Percentiles rank a stretch among this genome's conserved stretches.
phyloP scores from a whole-genome alignment of 106 monocot species.

The Allium cepa region DNA sequence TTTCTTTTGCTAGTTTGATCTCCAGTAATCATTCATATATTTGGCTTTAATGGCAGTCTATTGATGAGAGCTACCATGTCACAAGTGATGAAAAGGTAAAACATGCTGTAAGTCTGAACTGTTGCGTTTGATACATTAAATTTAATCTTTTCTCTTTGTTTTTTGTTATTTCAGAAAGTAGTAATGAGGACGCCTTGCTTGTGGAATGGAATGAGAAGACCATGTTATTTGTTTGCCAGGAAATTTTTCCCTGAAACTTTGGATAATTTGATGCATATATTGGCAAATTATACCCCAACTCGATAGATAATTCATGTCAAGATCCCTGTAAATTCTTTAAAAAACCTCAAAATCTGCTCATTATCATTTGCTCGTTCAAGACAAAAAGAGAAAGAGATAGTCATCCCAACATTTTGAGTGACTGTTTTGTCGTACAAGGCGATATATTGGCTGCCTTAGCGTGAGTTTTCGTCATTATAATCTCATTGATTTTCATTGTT shows the following conservation, averaged over 20 bases:
- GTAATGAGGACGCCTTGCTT: constrained; percentile 37
- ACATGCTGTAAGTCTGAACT: background rate
- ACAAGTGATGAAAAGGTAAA: background rate
- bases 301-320: background rate
- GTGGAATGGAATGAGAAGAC: constrained; percentile 63
- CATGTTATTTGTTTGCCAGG: constrained; percentile 73
- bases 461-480: too few species aligned
- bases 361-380: too few species aligned
- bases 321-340: too few species aligned
- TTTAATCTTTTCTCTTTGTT: background rate
- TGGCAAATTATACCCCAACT: constrained; percentile 28
- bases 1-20: background rate
- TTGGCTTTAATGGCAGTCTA: background rate
- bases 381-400: too few species aligned
- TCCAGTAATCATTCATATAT: background rate
- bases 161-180: constrained; percentile 24
- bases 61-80: background rate
- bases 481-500: too few species aligned
- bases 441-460: too few species aligned
- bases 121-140: background rate
- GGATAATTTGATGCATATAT: constrained; percentile 45
- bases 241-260: constrained; percentile 65
- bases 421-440: too few species aligned
- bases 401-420: too few species aligned
- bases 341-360: too few species aligned